These are phyloP conservation scores for Deuterostichococcus epilithicus DNA, from an alignment of 139 green algal species.

Conservation along the genomic window DNA sequence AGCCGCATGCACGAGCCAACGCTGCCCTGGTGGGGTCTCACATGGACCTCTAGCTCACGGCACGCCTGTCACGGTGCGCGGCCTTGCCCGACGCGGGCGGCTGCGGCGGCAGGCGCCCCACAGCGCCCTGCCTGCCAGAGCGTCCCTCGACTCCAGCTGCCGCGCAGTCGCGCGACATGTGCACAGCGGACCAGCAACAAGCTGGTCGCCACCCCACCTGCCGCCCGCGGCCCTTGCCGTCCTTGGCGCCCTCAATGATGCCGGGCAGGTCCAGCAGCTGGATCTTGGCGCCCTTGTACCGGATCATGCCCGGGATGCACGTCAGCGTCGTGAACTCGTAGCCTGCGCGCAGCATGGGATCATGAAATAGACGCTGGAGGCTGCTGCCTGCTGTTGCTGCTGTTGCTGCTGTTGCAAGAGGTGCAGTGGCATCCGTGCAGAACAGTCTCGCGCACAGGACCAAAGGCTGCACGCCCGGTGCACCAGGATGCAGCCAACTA, in stretches of 20 bases:
- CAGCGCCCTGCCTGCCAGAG: no score
- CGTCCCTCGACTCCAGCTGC: neutral
- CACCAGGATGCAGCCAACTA: constrained; percentile 1
- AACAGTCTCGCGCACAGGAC: neutral
- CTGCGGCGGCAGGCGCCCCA: no score
- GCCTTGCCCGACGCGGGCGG: no score
- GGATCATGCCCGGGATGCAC: constrained; percentile 90
- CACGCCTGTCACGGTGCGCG: no score
- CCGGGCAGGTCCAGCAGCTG: constrained; percentile 96
- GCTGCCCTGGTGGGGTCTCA: neutral
- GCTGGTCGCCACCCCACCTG: constrained; percentile 40
- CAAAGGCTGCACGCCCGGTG: neutral
- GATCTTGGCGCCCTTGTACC: constrained; percentile 82
- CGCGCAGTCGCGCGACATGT: no score
- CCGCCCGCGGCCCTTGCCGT: constrained; percentile 86
- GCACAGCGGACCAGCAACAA: no score
- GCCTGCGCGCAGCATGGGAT: constrained; percentile 27
- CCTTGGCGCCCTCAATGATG: constrained; percentile 98
- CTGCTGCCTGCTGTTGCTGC: no score
- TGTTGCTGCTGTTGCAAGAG: neutral
- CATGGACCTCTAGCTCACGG: no score
- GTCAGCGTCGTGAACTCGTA: constrained; percentile 99
- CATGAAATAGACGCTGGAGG: no score
- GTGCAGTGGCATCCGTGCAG: neutral
- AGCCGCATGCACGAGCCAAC: neutral